Conservation (phyloP, 139 green algal genomes). For the Picochlorum sp. region DNA sequence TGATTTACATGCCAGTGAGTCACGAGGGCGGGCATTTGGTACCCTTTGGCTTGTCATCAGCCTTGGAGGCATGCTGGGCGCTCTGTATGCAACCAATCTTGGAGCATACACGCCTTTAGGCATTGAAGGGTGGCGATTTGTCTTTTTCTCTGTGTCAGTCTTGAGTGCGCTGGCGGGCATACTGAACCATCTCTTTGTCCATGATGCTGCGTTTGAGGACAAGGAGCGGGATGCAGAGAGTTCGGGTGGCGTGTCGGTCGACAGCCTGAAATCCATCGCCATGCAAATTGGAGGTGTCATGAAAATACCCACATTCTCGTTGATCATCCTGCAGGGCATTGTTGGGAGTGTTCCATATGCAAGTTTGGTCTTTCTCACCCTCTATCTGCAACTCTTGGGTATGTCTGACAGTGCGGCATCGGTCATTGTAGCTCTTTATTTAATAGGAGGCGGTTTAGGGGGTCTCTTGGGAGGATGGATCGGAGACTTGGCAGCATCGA, state of each 20-base stretch:
- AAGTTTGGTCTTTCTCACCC: constrained; percentile 31
- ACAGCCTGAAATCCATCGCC: not conserved
- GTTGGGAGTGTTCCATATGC: constrained; percentile 29
- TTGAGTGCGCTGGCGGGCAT: constrained; percentile 35
- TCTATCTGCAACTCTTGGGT: constrained; percentile 49
- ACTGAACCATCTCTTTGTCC: constrained; percentile 18
- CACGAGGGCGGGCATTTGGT: constrained; percentile 56
- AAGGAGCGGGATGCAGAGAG: not conserved
- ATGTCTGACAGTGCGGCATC: constrained; percentile 46
- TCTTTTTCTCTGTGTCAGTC: constrained; percentile 41
- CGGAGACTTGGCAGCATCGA: constrained; percentile 44
- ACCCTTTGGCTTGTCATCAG: constrained; percentile 43
- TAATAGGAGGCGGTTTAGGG: constrained; percentile 28
- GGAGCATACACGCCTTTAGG: constrained; percentile 20
- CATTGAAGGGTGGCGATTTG: constrained; percentile 60
- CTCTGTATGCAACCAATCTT: constrained; percentile 66
- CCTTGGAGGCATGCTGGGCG: constrained; percentile 40
- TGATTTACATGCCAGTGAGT: constrained; percentile 39
- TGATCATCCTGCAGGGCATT: constrained; percentile 44
- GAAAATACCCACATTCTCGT: constrained; percentile 35
- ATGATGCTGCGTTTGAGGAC: constrained; percentile 17
- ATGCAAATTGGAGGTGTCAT: constrained; percentile 25
- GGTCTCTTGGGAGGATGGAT: constrained; percentile 55
- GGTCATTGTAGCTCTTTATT: constrained; percentile 41
- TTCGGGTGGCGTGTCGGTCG: not conserved